phyloP scores from a whole-genome alignment of 1,284 basidiomycete species.

The Boletus hoseneyae region DNA sequence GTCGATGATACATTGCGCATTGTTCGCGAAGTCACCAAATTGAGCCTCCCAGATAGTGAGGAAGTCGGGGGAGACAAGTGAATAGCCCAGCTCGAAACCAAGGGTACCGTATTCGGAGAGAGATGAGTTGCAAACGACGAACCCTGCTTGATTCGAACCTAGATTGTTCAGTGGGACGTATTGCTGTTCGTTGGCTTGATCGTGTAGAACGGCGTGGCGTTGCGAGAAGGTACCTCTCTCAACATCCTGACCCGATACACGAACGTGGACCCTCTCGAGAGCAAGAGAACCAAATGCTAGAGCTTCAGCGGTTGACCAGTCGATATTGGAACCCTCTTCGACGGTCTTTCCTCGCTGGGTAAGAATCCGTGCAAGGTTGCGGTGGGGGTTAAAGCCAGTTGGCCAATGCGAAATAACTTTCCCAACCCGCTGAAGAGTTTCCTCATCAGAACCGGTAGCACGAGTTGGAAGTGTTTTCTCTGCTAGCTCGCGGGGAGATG shows the following conservation, averaged over 20 bases:
- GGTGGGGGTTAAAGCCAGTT: conserved; percentile 83
- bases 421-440: conserved; percentile 83
- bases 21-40: conserved; percentile 98
- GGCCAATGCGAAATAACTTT: conserved; percentile 86
- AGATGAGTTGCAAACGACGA: conserved; percentile 96
- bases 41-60: conserved; percentile 99
- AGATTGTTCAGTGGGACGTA: conserved; percentile 91
- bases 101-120: conserved; percentile 95
- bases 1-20: conserved; percentile 97
- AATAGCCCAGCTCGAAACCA: conserved; percentile 99
- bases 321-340: conserved; percentile 88
- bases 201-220: conserved; percentile 95
- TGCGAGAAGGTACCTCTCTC: conserved; percentile 99
- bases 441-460: conserved; percentile 78
- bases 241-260: conserved; percentile 97
- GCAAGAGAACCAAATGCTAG: conserved; percentile 94
- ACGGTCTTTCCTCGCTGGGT: conserved; percentile 84
- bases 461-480: conserved; percentile 90
- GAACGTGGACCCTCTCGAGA: conserved; percentile 91
- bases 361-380: conserved; percentile 94
- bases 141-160: conserved; percentile 82
- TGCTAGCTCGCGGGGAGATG: conserved; percentile 92
- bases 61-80: conserved; percentile 91
- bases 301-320: conserved; percentile 99
- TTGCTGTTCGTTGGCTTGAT: conserved; percentile 90